Evolutionary conservation across 805 yeast genomes (phyloP).

Genomic region (Candida nonsorbophila): DNA sequence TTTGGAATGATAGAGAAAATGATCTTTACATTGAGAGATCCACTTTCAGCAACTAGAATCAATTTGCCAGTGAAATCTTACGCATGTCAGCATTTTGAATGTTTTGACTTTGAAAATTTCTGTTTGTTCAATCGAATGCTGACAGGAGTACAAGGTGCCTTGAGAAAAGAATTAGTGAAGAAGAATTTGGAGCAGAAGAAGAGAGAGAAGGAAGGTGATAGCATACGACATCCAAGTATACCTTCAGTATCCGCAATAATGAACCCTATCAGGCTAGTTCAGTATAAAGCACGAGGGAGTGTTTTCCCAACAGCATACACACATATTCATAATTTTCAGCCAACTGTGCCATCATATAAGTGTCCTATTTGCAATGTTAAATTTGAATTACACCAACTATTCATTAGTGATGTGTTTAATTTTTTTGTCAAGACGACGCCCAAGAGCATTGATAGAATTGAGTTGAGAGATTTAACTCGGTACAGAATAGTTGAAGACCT

Average conservation of each 20-base stretch:
- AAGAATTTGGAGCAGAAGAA: constrained; percentile 8
- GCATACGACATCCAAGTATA: no score
- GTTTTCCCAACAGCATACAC: no score
- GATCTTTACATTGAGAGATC: constrained; percentile 34
- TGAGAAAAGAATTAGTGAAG: constrained; percentile 21
- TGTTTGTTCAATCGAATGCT: constrained; percentile 34
- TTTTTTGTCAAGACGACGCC: constrained; percentile 38
- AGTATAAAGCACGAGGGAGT: neutral
- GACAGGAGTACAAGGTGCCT: constrained; percentile 14
- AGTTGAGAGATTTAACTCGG: constrained; percentile 27
- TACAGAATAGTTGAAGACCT: constrained; percentile 28
- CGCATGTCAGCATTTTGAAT: constrained; percentile 36
- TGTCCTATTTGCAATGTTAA: constrained; percentile 37
- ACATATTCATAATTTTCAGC: no score
- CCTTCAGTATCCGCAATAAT: no score
- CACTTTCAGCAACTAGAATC: constrained; percentile 33
- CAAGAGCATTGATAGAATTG: constrained; percentile 24
- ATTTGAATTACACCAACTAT: constrained; percentile 28
- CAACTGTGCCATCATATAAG: constrained; percentile 22
- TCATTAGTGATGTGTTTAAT: constrained; percentile 35
- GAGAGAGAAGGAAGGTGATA: constrained; percentile 2
- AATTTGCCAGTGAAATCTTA: constrained; percentile 34
- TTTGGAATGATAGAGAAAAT: constrained; percentile 30
- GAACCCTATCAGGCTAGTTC: neutral
- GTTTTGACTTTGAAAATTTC: constrained; percentile 39